Conservation (phyloP, 1,284 basidiomycete species). For the Ceratobasidium sp. region DNA sequence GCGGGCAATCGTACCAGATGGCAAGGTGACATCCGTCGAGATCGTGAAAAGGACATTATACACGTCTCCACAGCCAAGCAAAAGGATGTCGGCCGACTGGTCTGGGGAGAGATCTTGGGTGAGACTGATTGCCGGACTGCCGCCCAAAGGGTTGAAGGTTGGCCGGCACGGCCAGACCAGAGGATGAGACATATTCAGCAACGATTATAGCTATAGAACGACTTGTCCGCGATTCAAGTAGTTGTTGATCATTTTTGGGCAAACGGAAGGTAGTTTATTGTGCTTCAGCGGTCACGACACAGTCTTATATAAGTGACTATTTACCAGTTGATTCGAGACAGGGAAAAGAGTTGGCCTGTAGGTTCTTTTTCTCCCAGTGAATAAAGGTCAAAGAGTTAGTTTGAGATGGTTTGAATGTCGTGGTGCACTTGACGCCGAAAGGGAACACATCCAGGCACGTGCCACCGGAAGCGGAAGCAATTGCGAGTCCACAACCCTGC, state of each 20-base stretch:
- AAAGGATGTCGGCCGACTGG: slow-evolving; percentile 13
- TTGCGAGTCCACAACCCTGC: slow-evolving; percentile 7
- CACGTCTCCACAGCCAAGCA: slow-evolving; percentile 6
- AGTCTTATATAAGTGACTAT: too few relatives aligned
- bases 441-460: slow-evolving; percentile 1
- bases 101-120: slow-evolving; percentile 32
- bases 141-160: slow-evolving; percentile 1
- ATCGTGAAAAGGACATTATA: slow-evolving; percentile 23
- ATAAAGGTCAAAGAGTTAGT: too few relatives aligned
- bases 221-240: neutral
- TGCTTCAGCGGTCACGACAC: too few relatives aligned
- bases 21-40: neutral
- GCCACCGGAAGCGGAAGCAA: slow-evolving; percentile 35
- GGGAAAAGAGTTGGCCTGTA: too few relatives aligned
- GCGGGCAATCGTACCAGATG: neutral
- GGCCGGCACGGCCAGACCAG: slow-evolving; percentile 50
- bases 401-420: too few relatives aligned
- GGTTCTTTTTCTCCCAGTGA: too few relatives aligned
- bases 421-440: too few relatives aligned
- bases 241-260: too few relatives aligned
- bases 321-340: too few relatives aligned
- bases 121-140: neutral
- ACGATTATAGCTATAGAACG: neutral
- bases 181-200: slow-evolving; percentile 37
- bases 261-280: too few relatives aligned